Evolutionary conservation across 2,329 filamentous ascomycete genomes (phyloP), one percentile per base, ranked within the genome.

Genomic region (Penicillium sp.): DNA sequence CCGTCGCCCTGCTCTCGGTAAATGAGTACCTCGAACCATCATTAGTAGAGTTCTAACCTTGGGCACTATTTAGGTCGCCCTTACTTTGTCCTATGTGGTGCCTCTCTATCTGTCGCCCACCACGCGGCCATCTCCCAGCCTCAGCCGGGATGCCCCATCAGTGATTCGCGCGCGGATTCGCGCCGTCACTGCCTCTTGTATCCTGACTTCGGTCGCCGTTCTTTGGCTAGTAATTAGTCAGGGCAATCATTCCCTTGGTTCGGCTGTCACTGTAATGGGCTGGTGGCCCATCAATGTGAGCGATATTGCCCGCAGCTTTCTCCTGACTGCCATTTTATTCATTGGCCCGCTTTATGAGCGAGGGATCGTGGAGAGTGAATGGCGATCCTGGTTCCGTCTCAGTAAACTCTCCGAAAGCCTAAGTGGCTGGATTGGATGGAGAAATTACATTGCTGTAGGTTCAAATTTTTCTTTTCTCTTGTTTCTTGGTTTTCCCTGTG

Each of bases 121-220:
- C 21, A 96, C 93, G 5, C 86, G 93, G 52, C 92, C 93, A 7
- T 95, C 91, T 8, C 83, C 86, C 26, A 85, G 83, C 54, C 84
- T 96, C 27, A 90, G 90, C 59, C 87, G 95, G 70, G 93, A 98
- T 84, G 89, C 91, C 27, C 91, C 93, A 10, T 88, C 89, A 11
- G 91, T 96, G 50, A 98, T 99, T 77, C 88, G 88, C 65, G 90
- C 91, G 56, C 88, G 95, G 65, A 89, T 96, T 67, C 84, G 88
- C 55, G 89, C 88, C 52, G 93, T 96, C 65, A 88, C 87, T 22
- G 72, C 90, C 56, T 92, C 91, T 45, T 95, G 90, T 71, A 70
- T 87, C 52, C 68, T 87, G 55, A 90, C 89, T 76, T 87, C 87
- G 35, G 59, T 86, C 50, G 74, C 84, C 56, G 93, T 91, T 3